Percentiles rank a stretch among this genome's conserved stretches.
phyloP scores from a whole-genome alignment of 2,329 filamentous ascomycete species.

The Paraphaeosphaeria sporulosa region DNA sequence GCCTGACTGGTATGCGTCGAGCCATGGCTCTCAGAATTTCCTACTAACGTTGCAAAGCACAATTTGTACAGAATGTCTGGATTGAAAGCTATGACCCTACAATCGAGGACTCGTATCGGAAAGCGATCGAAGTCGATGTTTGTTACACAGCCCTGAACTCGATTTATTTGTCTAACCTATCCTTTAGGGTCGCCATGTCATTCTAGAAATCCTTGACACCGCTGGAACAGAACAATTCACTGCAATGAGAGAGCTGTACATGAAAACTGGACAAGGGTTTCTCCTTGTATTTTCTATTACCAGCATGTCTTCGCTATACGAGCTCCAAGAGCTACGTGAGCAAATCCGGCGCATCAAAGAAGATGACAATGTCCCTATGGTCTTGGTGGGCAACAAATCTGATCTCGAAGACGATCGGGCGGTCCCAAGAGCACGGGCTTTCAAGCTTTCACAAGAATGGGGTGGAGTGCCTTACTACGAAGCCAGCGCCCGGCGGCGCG shows the following conservation, averaged over 20 bases:
- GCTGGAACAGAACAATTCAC: slow-evolving; percentile 91
- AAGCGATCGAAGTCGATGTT: slow-evolving; percentile 79
- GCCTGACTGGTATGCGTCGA: slow-evolving; percentile 75
- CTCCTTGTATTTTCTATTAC: slow-evolving; percentile 92
- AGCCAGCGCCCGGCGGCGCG: slow-evolving; percentile 80
- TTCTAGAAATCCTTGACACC: slow-evolving; percentile 91
- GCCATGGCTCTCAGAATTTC: neutral
- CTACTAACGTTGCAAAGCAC: slow-evolving; percentile 59
- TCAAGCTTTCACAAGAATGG: slow-evolving; percentile 86
- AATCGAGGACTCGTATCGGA: slow-evolving; percentile 68
- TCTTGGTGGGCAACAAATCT: slow-evolving; percentile 85
- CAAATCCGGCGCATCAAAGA: slow-evolving; percentile 93
- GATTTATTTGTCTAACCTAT: slow-evolving; percentile 5
- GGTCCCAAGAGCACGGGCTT: slow-evolving; percentile 80
- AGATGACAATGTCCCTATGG: slow-evolving; percentile 81
- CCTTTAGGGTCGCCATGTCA: slow-evolving; percentile 81
- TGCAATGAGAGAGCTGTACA: slow-evolving; percentile 64
- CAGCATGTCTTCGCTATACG: slow-evolving; percentile 80
- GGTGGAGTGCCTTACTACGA: slow-evolving; percentile 89
- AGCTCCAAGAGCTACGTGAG: slow-evolving; percentile 81
- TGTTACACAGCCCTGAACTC: slow-evolving; percentile 50
- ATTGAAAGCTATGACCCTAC: slow-evolving; percentile 77
- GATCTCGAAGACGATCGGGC: slow-evolving; percentile 86
- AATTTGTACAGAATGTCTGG: slow-evolving; percentile 71
- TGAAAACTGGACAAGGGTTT: slow-evolving; percentile 93